Percentiles rank a stretch among this genome's conserved stretches.
Evolutionary conservation across 2,329 filamentous ascomycete genomes (phyloP).

Genomic region (Ceratocystis alfenasii): DNA sequence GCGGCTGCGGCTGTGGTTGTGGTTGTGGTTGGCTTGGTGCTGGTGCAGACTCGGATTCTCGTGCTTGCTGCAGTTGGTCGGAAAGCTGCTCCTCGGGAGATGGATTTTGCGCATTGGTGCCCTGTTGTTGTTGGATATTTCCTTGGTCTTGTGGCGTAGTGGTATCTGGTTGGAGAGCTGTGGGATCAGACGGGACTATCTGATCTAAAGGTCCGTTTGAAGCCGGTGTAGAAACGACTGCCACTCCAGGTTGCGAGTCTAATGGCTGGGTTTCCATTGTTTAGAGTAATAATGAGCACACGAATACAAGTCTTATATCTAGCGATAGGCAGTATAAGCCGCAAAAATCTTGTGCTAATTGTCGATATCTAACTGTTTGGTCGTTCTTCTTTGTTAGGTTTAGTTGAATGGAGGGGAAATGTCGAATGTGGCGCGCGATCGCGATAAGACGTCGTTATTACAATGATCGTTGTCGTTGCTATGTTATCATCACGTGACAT

Average conservation of each 20-base stretch:
- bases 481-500: neutral
- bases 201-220: neutral
- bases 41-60: neutral
- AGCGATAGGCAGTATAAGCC: neutral
- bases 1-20: neutral
- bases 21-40: neutral
- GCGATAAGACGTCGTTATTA: neutral
- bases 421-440: neutral
- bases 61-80: neutral
- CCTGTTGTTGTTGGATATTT: neutral
- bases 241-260: neutral
- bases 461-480: neutral
- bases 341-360: neutral
- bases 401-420: neutral
- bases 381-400: neutral
- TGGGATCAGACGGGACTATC: neutral
- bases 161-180: neutral
- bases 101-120: neutral
- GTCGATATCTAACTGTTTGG: neutral
- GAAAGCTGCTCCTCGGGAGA: neutral
- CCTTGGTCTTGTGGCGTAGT: neutral
- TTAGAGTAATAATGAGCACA: neutral
- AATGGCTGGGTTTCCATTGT: constrained; percentile 4
- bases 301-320: neutral
- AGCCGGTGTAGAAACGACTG: neutral